These are phyloP conservation scores for Sanghuangporus sanghuang DNA, from an alignment of 1,284 basidiomycete genomes.

Conservation along the genomic window DNA sequence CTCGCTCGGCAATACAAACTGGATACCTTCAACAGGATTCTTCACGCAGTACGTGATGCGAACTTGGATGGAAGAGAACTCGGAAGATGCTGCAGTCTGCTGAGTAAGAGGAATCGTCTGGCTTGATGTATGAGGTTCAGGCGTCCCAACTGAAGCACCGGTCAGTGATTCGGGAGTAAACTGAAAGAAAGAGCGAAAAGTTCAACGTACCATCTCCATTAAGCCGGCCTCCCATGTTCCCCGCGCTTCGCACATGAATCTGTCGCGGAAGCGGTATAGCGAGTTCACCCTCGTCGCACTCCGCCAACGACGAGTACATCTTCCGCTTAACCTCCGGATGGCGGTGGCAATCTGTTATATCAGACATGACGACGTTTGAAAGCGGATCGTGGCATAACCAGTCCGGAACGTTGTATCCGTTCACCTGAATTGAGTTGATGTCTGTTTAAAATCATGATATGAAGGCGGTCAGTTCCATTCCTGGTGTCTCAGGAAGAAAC, in stretches of 20 bases:
- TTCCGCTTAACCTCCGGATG: slow-evolving; percentile 94
- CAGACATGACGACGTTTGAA: slow-evolving; percentile 60
- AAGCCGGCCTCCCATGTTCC: slow-evolving; percentile 30
- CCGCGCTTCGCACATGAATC: slow-evolving; percentile 62
- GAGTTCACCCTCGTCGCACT: slow-evolving; percentile 90
- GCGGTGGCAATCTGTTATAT: slow-evolving; percentile 78
- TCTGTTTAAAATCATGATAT: slow-evolving; percentile 19
- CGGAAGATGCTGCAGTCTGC: slow-evolving; percentile 41
- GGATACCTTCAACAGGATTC: slow-evolving; percentile 81
- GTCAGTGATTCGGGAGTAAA: neutral
- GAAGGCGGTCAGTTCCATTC: slow-evolving; percentile 10
- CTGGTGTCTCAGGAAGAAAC: neutral
- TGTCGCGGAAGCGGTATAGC: slow-evolving; percentile 86
- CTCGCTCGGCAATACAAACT: slow-evolving; percentile 79
- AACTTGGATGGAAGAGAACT: slow-evolving; percentile 75
- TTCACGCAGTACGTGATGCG: slow-evolving; percentile 77
- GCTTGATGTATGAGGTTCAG: slow-evolving; percentile 71
- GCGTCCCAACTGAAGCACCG: slow-evolving; percentile 53
- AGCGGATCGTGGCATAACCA: slow-evolving; percentile 78
- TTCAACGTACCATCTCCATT: slow-evolving; percentile 19
- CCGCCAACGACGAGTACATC: slow-evolving; percentile 85
- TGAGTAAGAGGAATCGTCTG: slow-evolving; percentile 30
- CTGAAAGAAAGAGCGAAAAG: neutral
- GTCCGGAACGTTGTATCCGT: slow-evolving; percentile 31
- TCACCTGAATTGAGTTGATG: slow-evolving; percentile 10